A percentile compares a stretch with the other conserved stretches of the same genome.
Evolutionary conservation across 805 yeast genomes (phyloP).

Genomic region (Sugiyamaella floridensis): DNA sequence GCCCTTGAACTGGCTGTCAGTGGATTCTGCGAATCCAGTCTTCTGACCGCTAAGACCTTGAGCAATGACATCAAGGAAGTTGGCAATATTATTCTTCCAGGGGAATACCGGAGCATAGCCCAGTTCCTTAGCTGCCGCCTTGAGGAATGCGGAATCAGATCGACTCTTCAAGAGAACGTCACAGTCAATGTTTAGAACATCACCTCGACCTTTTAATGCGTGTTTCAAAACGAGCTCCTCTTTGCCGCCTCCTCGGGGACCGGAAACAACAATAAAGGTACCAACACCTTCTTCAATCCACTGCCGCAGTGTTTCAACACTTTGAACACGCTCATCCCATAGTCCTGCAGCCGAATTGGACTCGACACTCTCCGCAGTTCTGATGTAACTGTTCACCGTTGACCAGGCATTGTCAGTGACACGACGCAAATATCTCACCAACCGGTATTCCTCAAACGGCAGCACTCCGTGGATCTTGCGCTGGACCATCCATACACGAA

Average conservation of each 20-base stretch:
- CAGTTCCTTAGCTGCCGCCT: constrained; percentile 61
- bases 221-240: constrained; percentile 66
- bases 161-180: constrained; percentile 66
- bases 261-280: constrained; percentile 82
- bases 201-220: constrained; percentile 52
- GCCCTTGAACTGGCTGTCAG: constrained; percentile 72
- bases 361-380: constrained; percentile 11
- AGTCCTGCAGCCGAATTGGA: constrained; percentile 24
- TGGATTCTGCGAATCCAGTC: constrained; percentile 78
- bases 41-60: constrained; percentile 93
- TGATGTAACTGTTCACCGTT: constrained; percentile 33
- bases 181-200: constrained; percentile 70
- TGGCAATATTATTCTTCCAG: constrained; percentile 77
- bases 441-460: constrained; percentile 7
- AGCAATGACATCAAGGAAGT: constrained; percentile 73
- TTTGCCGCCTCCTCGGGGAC: constrained; percentile 96
- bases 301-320: constrained; percentile 58
- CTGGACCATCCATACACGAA: constrained; percentile 71
- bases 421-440: constrained; percentile 1
- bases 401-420: constrained; percentile 28
- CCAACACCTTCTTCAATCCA: constrained; percentile 87
- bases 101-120: constrained; percentile 95
- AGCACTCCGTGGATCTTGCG: constrained; percentile 45
- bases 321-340: constrained; percentile 68
- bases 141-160: constrained; percentile 62